Base-by-base conservation (phyloP, 2,329 filamentous ascomycete genomes). In the Xylariales sp. region DNA sequence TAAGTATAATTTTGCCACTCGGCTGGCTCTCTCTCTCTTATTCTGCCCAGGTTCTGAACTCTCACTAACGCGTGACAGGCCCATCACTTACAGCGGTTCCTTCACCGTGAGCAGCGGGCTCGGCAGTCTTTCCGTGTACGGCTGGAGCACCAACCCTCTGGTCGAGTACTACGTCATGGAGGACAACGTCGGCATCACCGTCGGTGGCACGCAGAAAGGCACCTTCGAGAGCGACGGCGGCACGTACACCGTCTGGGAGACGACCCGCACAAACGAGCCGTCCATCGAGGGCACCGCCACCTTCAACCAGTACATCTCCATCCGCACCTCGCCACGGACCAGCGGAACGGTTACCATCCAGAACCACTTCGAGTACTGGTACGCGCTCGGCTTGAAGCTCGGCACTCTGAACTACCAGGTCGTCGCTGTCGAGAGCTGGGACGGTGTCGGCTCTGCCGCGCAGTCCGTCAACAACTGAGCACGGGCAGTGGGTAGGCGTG, bases 301-400 rank as follows among this genome's bases (percentile, higher is more conserved):
- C 40, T 73, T 74, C 50, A 54, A 63, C 52, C 70, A 74, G 60
- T 74, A 65, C 57, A 70, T 66, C 60, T 69, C 65, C 8, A 63
- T 74, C 21, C 55, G 56, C 30, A 51, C 44, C 35, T 66, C 73
- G 60, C 61, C 70, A 17, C 59, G 62, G 19, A 60, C 62, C 36
- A 46, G 52, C 38, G 73, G 74, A 12, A 72, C 64, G 13, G 63
- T 79, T 43, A 73, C 63, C 17, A 62, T 63, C 5, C 57, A 52
- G 37, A 71, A 67, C 45, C 73, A 76, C 55, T 74, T 78, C 46
- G 60, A 69, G 44, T 70, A 68, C 5, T 78, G 74, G 74, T 51
- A 53, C 11, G 60, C 60, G 44, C 46, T 53, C 13, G 72, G 72
- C 12, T 51, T 74, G 53, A 65, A 64, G 40, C 48, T 76, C 16